Conservation (phyloP, 768 basidiomycete genomes). For the Steccherinum ochraceum region DNA sequence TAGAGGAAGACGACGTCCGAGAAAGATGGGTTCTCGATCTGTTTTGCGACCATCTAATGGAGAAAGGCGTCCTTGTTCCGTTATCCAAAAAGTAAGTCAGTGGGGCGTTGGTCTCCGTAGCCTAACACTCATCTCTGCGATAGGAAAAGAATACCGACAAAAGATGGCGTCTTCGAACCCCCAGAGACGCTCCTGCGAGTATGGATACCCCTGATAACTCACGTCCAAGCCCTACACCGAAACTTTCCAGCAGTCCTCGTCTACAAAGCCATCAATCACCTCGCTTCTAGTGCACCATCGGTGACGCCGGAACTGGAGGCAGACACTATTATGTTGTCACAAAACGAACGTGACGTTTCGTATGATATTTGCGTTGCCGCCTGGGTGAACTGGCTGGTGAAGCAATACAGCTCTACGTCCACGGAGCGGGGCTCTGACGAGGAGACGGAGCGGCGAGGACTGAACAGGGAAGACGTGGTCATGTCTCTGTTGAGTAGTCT, state of each 20-base stretch:
- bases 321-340: slow-evolving; percentile 10
- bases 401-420: slow-evolving; percentile 15
- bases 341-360: slow-evolving; percentile 30
- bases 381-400: slow-evolving; percentile 63
- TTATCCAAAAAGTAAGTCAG: slow-evolving; percentile 69
- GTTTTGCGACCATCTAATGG: slow-evolving; percentile 61
- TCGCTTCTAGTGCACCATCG: slow-evolving; percentile 16
- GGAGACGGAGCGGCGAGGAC: slow-evolving; percentile 27
- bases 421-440: slow-evolving; percentile 26
- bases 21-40: slow-evolving; percentile 65
- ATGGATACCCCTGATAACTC: slow-evolving; percentile 61
- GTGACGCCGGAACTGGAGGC: background rate
- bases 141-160: slow-evolving; percentile 40
- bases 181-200: slow-evolving; percentile 36
- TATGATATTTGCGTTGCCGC: slow-evolving; percentile 58
- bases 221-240: slow-evolving; percentile 50
- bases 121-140: background rate
- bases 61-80: slow-evolving; percentile 74
- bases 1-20: slow-evolving; percentile 40
- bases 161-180: slow-evolving; percentile 40
- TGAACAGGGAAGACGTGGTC: slow-evolving; percentile 38
- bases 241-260: slow-evolving; percentile 46
- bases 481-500: slow-evolving; percentile 40
- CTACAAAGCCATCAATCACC: slow-evolving; percentile 34
- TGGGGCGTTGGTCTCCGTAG: background rate